Percentiles rank a stretch among this genome's conserved stretches.
Evolutionary conservation across 1,284 basidiomycete genomes (phyloP).

Genomic region (Boletus coffeatus): DNA sequence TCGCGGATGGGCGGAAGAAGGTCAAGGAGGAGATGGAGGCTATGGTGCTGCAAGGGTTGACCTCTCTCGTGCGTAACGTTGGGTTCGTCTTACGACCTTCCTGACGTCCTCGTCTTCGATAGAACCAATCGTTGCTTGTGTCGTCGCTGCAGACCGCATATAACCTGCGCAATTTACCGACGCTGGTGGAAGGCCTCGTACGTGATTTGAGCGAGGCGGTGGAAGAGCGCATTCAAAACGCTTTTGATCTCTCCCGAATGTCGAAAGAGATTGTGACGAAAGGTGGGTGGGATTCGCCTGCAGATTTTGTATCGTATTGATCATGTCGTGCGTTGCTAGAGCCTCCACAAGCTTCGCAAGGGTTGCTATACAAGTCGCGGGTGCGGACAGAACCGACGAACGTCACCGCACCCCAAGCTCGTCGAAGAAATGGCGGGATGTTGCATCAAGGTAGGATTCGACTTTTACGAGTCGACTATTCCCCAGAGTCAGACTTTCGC

Average conservation of each 20-base stretch:
- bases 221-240: conserved; percentile 70
- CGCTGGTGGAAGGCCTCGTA: conserved; percentile 77
- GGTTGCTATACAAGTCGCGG: conserved; percentile 67
- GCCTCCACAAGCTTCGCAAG: conserved; percentile 29
- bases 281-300: conserved; percentile 43
- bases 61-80: conserved; percentile 53
- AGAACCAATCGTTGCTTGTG: conserved; percentile 88
- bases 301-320: neutral
- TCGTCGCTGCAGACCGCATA: conserved; percentile 93
- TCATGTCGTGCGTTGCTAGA: conserved; percentile 16
- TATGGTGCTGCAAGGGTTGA: conserved; percentile 78
- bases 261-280: conserved; percentile 76
- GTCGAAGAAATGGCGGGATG: conserved; percentile 88
- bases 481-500: conserved; percentile 1
- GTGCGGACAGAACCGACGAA: conserved; percentile 83
- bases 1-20: conserved; percentile 63
- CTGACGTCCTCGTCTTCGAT: conserved; percentile 1
- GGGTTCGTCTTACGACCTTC: neutral
- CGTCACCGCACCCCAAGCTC: conserved; percentile 72
- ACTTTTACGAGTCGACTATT: neutral
- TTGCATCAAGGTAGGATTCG: conserved; percentile 70
- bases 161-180: conserved; percentile 82
- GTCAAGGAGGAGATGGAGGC: conserved; percentile 83
- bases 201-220: conserved; percentile 81
- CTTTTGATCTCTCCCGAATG: conserved; percentile 84